A percentile compares a stretch with the other conserved stretches of the same genome.
phyloP scores from a whole-genome alignment of 306 rosid species.

The Pyrus betulifolia region DNA sequence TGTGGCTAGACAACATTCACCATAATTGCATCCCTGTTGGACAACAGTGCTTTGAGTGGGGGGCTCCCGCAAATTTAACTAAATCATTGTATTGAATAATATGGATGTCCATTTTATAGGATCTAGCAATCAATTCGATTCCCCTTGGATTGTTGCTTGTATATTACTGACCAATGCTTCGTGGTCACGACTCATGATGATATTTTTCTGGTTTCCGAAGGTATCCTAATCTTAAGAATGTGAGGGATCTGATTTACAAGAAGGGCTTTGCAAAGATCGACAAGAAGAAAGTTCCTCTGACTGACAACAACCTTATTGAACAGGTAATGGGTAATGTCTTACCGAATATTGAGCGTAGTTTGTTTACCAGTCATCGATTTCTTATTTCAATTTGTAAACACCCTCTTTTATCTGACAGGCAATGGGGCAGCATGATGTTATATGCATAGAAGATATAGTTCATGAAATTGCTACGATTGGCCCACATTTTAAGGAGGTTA shows the following conservation, averaged over 20 bases:
- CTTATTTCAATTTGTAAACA: not conserved
- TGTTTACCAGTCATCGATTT: not conserved
- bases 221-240: slow-evolving; percentile 71
- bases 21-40: not conserved
- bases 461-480: slow-evolving; percentile 67
- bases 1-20: not conserved
- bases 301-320: slow-evolving; percentile 74
- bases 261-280: slow-evolving; percentile 57
- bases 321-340: slow-evolving; percentile 39
- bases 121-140: not conserved
- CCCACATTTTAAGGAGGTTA: slow-evolving; percentile 72
- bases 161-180: not conserved
- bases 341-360: not conserved
- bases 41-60: not conserved
- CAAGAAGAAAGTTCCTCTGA: slow-evolving; percentile 70
- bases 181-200: slow-evolving; percentile 7
- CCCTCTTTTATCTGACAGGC: slow-evolving; percentile 34
- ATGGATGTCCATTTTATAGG: not conserved
- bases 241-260: slow-evolving; percentile 69
- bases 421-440: slow-evolving; percentile 52
- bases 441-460: slow-evolving; percentile 86
- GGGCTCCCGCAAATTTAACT: not conserved
- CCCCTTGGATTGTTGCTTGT: not conserved
- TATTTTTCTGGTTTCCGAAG: slow-evolving; percentile 30
- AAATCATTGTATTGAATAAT: no score